Evolutionary conservation across 2,329 filamentous ascomycete species (phyloP).

Genomic region (Stromatinia cepivora): DNA sequence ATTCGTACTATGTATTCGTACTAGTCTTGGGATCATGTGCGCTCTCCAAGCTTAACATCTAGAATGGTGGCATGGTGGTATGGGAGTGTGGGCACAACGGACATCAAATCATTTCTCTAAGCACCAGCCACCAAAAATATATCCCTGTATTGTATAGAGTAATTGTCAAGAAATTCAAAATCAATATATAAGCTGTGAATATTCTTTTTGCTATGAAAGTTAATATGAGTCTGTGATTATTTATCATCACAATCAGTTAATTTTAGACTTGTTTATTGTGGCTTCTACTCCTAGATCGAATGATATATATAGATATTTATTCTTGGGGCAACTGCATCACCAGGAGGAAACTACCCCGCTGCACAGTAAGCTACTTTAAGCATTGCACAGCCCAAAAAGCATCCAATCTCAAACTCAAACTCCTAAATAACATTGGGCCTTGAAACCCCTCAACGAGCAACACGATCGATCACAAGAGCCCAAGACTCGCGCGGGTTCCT

Average conservation of each 20-base stretch:
- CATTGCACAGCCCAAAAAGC: not conserved
- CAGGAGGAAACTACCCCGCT: slow-evolving; percentile 23
- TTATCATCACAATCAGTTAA: not conserved
- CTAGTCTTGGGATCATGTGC: no score
- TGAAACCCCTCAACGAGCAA: not conserved
- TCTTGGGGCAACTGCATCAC: slow-evolving; percentile 3
- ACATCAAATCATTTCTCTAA: slow-evolving; percentile 4
- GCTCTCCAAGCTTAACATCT: not conserved
- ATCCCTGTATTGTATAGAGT: not conserved
- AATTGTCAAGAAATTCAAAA: not conserved
- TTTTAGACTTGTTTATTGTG: not conserved
- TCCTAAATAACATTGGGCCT: not conserved
- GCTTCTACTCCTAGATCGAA: not conserved
- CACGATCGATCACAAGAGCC: not conserved
- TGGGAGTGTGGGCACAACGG: not conserved
- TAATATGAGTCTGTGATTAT: not conserved
- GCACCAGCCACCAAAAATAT: not conserved
- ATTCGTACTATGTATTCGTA: no score
- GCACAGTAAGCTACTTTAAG: slow-evolving; percentile 17
- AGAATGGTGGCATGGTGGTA: not conserved
- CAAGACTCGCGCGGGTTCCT: not conserved
- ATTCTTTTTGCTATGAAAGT: not conserved
- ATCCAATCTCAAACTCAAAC: slow-evolving; percentile 1
- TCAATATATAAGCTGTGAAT: not conserved
- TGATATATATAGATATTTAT: not conserved